phyloP scores from a whole-genome alignment of 345 rosid genomes.

The Hibiscus syriacus region DNA sequence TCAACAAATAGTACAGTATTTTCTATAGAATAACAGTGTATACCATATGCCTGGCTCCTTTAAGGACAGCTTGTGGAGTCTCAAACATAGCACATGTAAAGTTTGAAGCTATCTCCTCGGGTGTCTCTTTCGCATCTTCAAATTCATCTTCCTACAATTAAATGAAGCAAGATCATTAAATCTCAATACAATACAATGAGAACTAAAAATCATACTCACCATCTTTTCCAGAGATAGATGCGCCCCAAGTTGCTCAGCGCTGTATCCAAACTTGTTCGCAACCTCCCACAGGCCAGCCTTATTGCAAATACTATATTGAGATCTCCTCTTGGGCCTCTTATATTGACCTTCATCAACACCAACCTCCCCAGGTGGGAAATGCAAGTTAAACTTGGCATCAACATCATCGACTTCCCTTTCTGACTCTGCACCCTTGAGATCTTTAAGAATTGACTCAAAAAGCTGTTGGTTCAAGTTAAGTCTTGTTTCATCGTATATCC shows the following conservation, averaged over 20 bases:
- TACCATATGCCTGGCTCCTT: slow-evolving; percentile 99
- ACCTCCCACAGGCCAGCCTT: slow-evolving; percentile 98
- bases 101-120: slow-evolving; percentile 87
- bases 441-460: slow-evolving; percentile 65
- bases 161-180: slow-evolving; percentile 17
- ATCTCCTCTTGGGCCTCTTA: slow-evolving; percentile 92
- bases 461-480: slow-evolving; percentile 72
- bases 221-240: slow-evolving; percentile 52
- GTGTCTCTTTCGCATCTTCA: slow-evolving; percentile 94
- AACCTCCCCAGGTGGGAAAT: slow-evolving; percentile 90
- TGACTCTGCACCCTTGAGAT: slow-evolving; percentile 69
- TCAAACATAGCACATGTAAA: slow-evolving; percentile 92
- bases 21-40: neutral
- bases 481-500: slow-evolving; percentile 85
- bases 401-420: slow-evolving; percentile 99
- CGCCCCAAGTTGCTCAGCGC: slow-evolving; percentile 88
- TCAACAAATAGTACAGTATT: neutral
- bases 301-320: slow-evolving; percentile 74
- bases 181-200: slow-evolving; percentile 7
- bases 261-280: slow-evolving; percentile 80
- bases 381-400: slow-evolving; percentile 90
- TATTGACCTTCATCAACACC: slow-evolving; percentile 83
- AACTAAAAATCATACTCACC: slow-evolving; percentile 43
- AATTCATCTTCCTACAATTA: slow-evolving; percentile 51
- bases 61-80: slow-evolving; percentile 83